A percentile compares a stretch with the other conserved stretches of the same genome.
Evolutionary conservation across 176 grass and related monocot genomes (phyloP).

Genomic region (Typha latifolia): DNA sequence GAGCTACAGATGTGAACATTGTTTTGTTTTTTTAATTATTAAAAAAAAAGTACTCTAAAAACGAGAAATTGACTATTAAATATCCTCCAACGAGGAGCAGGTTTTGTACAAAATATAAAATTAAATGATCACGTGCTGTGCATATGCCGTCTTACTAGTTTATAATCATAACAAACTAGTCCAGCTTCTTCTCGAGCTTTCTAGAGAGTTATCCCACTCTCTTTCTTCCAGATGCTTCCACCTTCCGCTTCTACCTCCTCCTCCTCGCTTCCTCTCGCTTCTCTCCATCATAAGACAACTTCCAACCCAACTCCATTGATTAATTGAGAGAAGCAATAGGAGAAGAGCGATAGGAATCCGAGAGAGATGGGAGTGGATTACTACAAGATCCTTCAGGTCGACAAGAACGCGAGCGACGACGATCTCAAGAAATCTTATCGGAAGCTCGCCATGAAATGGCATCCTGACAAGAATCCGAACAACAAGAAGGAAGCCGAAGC

Average conservation of each 20-base stretch:
- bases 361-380: slow-evolving; percentile 76
- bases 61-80: too few relatives aligned
- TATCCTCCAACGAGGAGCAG: too few relatives aligned
- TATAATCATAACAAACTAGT: too few relatives aligned
- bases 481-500: slow-evolving; percentile 85
- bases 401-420: slow-evolving; percentile 72
- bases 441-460: slow-evolving; percentile 98
- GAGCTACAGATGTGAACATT: too few relatives aligned
- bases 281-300: neutral
- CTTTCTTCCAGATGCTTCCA: slow-evolving; percentile 53
- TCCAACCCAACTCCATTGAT: neutral
- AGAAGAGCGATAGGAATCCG: neutral
- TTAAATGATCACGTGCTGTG: too few relatives aligned
- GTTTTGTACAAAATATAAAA: too few relatives aligned
- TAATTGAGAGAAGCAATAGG: neutral
- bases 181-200: slow-evolving; percentile 63
- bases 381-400: slow-evolving; percentile 79
- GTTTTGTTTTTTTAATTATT: too few relatives aligned
- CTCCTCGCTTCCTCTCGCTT: neutral
- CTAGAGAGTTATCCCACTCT: slow-evolving; percentile 23
- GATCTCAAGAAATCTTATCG: slow-evolving; percentile 97
- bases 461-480: slow-evolving; percentile 96
- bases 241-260: slow-evolving; percentile 24
- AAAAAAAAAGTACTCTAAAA: too few relatives aligned
- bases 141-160: too few relatives aligned